Evolutionary conservation across 495 filamentous ascomycete genomes (phyloP), one percentile per base, ranked within the genome.

Genomic region (Hypomontagnella monticulosa): DNA sequence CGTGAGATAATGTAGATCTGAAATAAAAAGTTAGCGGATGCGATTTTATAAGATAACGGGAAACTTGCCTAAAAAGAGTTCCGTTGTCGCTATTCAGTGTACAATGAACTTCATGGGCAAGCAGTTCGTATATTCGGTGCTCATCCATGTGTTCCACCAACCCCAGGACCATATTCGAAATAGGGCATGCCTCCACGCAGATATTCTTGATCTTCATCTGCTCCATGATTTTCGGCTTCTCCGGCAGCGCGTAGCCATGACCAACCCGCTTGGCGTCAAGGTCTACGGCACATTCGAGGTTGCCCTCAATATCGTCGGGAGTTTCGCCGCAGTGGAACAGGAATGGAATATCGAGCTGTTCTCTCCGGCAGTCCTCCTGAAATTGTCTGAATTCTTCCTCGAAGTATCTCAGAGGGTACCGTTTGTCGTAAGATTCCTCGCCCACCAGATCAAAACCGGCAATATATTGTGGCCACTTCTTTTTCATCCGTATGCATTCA

Each of bases 321-420:
- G 88, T 92, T 76, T 97, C 93, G 27, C 93, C 95, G 44, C 93
- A 96, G 70, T 99, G 95, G 75, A 99, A 95, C 66, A 95, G 87
- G 75, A 97, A 96, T 0, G 95, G 95, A n/a, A 98, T 91, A 4
- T 96, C 88, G 2, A 96, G 78, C 2, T 80, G 81, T 61, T 87
- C 83, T 51, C 84, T 81, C 5, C 78, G 77, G 66, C 94, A 98
- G 19, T 82, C 78, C 57, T 88, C 86, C 44, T 85, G 85, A 79
- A 99, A 98, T 80, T 89, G 88, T 49, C 93, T 88, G n/a, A 98
- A 81, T 52, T 94, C 80, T 0, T 89, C 87, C 0, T 88, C 78
- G 20, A 95, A 88, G 62, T 90, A 85, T 32, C 80, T 83, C 18
- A 97, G 84, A 0, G 92, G 83, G 18, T 87, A 79, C 4, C 88